Evolutionary conservation across 1,139 yeast genomes (phyloP).

Genomic region (Candida smagusa): DNA sequence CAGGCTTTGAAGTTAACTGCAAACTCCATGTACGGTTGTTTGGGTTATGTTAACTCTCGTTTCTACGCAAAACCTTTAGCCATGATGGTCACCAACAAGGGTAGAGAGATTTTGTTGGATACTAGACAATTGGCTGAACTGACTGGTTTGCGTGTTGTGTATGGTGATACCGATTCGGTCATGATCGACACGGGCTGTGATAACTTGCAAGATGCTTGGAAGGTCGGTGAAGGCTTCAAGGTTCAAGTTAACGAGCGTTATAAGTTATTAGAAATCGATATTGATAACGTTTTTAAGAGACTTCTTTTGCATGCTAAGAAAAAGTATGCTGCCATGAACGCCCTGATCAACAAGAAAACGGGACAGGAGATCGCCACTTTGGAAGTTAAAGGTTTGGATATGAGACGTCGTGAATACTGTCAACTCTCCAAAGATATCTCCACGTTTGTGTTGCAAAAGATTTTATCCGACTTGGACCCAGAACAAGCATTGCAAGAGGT

Average conservation of each 20-base stretch:
- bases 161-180: conserved; percentile 99
- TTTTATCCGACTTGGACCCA: conserved; percentile 72
- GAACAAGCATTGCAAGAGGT: conserved; percentile 74
- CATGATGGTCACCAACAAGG: conserved; percentile 91
- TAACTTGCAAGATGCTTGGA: conserved; percentile 67
- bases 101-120: conserved; percentile 91
- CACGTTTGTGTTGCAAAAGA: conserved; percentile 65
- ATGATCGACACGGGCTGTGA: conserved; percentile 93
- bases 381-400: conserved; percentile 95
- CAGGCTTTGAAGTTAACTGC: conserved; percentile 96
- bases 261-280: conserved; percentile 84
- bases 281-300: conserved; percentile 87
- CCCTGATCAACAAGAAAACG: conserved; percentile 44
- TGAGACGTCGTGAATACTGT: conserved; percentile 96
- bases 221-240: conserved; percentile 84
- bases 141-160: conserved; percentile 78
- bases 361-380: conserved; percentile 53
- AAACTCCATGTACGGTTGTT: conserved; percentile 98
- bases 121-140: conserved; percentile 91
- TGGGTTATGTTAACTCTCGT: conserved; percentile 88
- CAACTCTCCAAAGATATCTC: conserved; percentile 89
- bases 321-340: conserved; percentile 91
- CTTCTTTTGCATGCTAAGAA: conserved; percentile 90
- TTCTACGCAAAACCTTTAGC: conserved; percentile 97
- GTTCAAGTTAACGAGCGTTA: conserved; percentile 84